Evolutionary conservation across 768 basidiomycete species (phyloP).

Genomic region (Pleurotus djamor): DNA sequence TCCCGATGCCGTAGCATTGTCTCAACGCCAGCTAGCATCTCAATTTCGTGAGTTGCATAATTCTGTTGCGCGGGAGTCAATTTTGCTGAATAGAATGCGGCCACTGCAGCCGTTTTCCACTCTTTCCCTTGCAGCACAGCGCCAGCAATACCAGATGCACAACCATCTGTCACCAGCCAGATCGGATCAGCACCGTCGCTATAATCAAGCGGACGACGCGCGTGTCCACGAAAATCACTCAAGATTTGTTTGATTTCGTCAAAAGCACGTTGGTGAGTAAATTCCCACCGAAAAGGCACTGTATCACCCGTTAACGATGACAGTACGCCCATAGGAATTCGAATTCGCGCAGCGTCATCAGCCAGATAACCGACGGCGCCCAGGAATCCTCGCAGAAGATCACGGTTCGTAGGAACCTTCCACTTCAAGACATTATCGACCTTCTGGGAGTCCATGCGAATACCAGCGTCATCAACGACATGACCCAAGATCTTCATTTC

Average conservation of each 20-base stretch:
- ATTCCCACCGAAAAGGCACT: constrained; percentile 10
- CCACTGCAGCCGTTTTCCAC: constrained; percentile 21
- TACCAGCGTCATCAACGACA: constrained; percentile 17
- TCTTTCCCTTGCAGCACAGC: constrained; percentile 8
- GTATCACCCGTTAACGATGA: constrained; percentile 9
- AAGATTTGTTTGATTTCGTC: constrained; percentile 21
- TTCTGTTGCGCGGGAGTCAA: constrained; percentile 20
- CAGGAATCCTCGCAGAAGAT: constrained; percentile 25
- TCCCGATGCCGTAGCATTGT: constrained; percentile 9
- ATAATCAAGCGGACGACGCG: constrained; percentile 12
- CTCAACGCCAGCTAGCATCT: constrained; percentile 10
- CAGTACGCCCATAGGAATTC: constrained; percentile 24
- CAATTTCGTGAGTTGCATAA: constrained; percentile 26
- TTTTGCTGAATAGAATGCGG: constrained; percentile 19
- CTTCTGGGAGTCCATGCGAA: constrained; percentile 32
- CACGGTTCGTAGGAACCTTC: constrained; percentile 20
- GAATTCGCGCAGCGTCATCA: constrained; percentile 14
- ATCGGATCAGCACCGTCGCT: constrained; percentile 4
- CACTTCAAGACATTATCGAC: constrained; percentile 22
- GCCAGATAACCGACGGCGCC: constrained; percentile 29
- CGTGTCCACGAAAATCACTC: background rate
- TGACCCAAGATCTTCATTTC: constrained; percentile 16
- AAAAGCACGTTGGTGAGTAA: constrained; percentile 17
- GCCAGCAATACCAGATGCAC: constrained; percentile 11
- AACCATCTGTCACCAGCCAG: constrained; percentile 17